Evolutionary conservation across 2,329 filamentous ascomycete genomes (phyloP).

Genomic region (Apiospora pterosperma): DNA sequence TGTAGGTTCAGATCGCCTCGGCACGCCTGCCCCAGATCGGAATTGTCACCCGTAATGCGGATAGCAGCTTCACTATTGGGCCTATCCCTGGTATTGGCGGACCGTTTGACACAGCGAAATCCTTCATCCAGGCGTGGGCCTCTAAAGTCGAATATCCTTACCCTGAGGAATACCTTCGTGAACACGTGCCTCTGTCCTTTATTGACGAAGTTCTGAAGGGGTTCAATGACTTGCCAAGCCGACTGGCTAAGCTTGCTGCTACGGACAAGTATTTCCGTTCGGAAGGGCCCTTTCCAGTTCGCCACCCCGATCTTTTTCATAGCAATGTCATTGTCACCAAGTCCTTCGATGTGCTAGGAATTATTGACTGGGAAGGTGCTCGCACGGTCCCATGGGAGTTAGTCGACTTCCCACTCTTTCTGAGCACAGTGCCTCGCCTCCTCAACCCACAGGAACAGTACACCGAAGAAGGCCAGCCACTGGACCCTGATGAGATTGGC

Average conservation of each 20-base stretch:
- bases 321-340: constrained; percentile 29
- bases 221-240: constrained; percentile 10
- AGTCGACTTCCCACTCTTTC: constrained; percentile 17
- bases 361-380: constrained; percentile 31
- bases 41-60: constrained; percentile 2
- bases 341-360: constrained; percentile 2
- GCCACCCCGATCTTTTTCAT: constrained; percentile 27
- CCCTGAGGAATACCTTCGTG: no score
- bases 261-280: neutral
- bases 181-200: no score
- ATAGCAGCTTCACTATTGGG: constrained; percentile 14
- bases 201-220: no score
- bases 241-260: neutral
- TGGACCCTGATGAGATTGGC: constrained; percentile 5
- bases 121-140: constrained; percentile 19
- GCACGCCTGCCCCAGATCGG: constrained; percentile 10
- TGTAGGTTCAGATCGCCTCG: neutral
- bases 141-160: constrained; percentile 7
- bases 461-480: constrained; percentile 3
- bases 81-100: constrained; percentile 18
- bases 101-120: constrained; percentile 18
- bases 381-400: constrained; percentile 21
- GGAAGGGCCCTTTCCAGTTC: constrained; percentile 25
- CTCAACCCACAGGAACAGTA: constrained; percentile 10
- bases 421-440: constrained; percentile 13